Base-by-base conservation (phyloP, 192 early-diverging fungal genomes). In the Mortierella claussenii region DNA sequence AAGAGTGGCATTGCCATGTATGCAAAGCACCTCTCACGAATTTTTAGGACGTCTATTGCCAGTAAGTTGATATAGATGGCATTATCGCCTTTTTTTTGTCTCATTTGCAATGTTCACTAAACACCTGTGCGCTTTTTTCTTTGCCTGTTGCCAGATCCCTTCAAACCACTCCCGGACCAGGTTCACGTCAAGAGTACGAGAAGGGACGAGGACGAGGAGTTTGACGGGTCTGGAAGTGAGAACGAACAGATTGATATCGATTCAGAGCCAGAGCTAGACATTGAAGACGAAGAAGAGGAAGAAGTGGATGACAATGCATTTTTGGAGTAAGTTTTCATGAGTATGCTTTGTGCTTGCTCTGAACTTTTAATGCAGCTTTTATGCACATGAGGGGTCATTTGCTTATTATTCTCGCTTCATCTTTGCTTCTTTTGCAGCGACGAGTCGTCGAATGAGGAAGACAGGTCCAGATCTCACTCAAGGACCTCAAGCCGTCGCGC, bases 21-120 rank as follows among this genome's bases (percentile, higher is more conserved):
- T 57, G 80, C 81, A 18, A 74, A 73, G 17, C 76, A 81, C 28
- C 26, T 85, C 26, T 78, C 84, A 3, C 69, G 82, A 12, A 68
- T 83, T 33, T 83, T 79, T 37, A 85, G 81, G 62, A 48, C 71
- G 1, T 74, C 76, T 27, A 23, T 83, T n/a, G 45, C 42, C 13
- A 83, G 83, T 85, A 85, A 28, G 79, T 68, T 2, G 0, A 13
- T 30, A 30, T 50, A 1, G 21, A 47, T 1, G 17, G 59, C 17
- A 33, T 32, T 28, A 9, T 50, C 13, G 0, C 47, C 23, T 51
- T 26, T 55, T 21, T 47, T 48, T 42, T n/a, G 31, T 47, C 12
- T 59, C 47, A 13, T 33, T 20, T 1, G 20, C 0, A 21, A 37
- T 18, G 4, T 64, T 54, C 15, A 24, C 5, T 50, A 4, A 23